phyloP scores from a whole-genome alignment of 2,329 filamentous ascomycete species.

The Mollisiaceae sp. region DNA sequence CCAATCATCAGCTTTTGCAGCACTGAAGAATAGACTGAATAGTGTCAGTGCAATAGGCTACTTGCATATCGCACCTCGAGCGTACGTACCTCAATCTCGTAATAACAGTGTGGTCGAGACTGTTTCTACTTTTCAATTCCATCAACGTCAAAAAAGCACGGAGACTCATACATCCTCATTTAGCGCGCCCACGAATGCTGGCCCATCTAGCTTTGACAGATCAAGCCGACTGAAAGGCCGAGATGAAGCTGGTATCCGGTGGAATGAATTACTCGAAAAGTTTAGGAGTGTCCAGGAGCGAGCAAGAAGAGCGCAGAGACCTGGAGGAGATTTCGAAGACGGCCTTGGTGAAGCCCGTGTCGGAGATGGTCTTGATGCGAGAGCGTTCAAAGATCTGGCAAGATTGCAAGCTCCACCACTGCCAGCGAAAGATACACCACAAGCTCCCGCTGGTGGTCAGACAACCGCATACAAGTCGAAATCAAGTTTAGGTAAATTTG shows the following conservation, averaged over 20 bases:
- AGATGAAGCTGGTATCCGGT: slow-evolving; percentile 85
- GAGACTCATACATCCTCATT: slow-evolving; percentile 42
- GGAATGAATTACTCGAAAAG: slow-evolving; percentile 92
- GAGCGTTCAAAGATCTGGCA: slow-evolving; percentile 45
- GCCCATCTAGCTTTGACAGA: slow-evolving; percentile 67
- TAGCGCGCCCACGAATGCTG: slow-evolving; percentile 54
- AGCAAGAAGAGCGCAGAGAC: slow-evolving; percentile 72
- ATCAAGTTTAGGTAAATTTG: slow-evolving; percentile 70
- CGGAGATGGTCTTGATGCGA: slow-evolving; percentile 37
- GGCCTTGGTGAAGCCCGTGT: slow-evolving; percentile 52
- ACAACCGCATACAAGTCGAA: slow-evolving; percentile 60
- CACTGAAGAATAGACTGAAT: slow-evolving; percentile 94
- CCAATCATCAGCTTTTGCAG: slow-evolving; percentile 95
- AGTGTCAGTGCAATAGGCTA: slow-evolving; percentile 97
- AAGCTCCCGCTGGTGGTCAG: slow-evolving; percentile 43
- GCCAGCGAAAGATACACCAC: slow-evolving; percentile 55
- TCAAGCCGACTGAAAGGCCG: slow-evolving; percentile 78
- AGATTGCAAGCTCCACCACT: slow-evolving; percentile 46
- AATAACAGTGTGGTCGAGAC: slow-evolving; percentile 43
- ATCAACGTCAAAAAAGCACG: slow-evolving; percentile 41
- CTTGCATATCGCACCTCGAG: slow-evolving; percentile 79
- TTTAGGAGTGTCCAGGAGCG: slow-evolving; percentile 91
- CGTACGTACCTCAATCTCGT: slow-evolving; percentile 63
- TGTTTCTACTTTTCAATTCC: slow-evolving; percentile 40
- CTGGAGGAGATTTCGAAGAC: slow-evolving; percentile 51